Percentiles rank a stretch among this genome's conserved stretches.
Evolutionary conservation across 805 yeast species (phyloP).

Genomic region (Myxozyma lipomycoides): DNA sequence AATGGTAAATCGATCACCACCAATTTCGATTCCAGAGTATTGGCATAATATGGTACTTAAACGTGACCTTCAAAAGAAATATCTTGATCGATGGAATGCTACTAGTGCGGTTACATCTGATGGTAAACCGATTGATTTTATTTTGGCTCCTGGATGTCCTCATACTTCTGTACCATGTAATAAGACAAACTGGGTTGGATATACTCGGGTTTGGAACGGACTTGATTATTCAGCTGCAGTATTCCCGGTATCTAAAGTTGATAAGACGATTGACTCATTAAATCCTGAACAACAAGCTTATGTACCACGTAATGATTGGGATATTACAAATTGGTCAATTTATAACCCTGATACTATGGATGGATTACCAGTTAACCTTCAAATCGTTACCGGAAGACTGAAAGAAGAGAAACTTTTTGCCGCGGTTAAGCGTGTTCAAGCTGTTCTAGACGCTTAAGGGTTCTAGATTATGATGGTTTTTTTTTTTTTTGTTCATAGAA

Average conservation of each 20-base stretch:
- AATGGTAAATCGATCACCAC: slow-evolving; percentile 36
- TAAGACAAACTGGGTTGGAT: slow-evolving; percentile 36
- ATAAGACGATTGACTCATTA: slow-evolving; percentile 23
- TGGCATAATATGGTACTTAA: slow-evolving; percentile 30
- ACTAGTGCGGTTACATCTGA: slow-evolving; percentile 38
- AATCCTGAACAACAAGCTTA: slow-evolving; percentile 23
- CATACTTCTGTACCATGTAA: slow-evolving; percentile 42
- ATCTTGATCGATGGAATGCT: slow-evolving; percentile 44
- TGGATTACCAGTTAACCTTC: slow-evolving; percentile 31
- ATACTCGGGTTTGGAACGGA: slow-evolving; percentile 32
- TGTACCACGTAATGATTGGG: slow-evolving; percentile 29
- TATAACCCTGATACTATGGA: slow-evolving; percentile 29
- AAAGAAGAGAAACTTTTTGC: slow-evolving; percentile 31
- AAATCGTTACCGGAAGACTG: slow-evolving; percentile 26
- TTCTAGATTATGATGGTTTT: neutral
- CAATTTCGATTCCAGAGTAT: slow-evolving; percentile 40
- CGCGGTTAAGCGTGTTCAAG: slow-evolving; percentile 31
- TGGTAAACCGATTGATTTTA: slow-evolving; percentile 47
- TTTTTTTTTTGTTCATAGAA: too few relatives aligned
- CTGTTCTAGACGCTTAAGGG: slow-evolving; percentile 15
- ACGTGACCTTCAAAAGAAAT: slow-evolving; percentile 41
- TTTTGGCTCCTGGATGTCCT: slow-evolving; percentile 49
- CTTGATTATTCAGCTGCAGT: slow-evolving; percentile 31
- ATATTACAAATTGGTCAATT: slow-evolving; percentile 26
- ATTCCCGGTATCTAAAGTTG: slow-evolving; percentile 29